phyloP scores from a whole-genome alignment of 148 eudicot species.

The Vaccinium myrtillus region DNA sequence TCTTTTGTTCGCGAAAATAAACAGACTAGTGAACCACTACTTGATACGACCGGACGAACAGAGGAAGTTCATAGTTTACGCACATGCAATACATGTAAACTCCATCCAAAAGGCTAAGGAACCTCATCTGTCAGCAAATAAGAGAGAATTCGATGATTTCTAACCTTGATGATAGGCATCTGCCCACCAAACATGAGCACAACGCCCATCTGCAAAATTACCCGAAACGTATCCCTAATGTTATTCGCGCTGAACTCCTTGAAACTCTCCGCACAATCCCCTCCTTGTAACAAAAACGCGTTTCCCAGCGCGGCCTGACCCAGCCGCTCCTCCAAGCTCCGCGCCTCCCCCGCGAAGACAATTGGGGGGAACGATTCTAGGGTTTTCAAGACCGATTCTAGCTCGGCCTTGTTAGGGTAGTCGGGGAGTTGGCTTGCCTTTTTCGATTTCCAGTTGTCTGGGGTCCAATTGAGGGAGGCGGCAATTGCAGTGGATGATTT shows the following conservation, averaged over 20 bases:
- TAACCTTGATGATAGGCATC: constrained; percentile 75
- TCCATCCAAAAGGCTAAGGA: no score
- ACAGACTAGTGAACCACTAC: no score
- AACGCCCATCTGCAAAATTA: constrained; percentile 71
- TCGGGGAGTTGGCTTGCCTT: constrained; percentile 59
- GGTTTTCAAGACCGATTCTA: constrained; percentile 49
- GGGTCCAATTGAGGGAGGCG: constrained; percentile 37
- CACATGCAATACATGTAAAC: no score
- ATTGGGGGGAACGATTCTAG: constrained; percentile 63
- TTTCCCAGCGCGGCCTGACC: constrained; percentile 68
- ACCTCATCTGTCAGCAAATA: no score
- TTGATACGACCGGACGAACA: no score
- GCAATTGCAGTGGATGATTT: constrained; percentile 17
- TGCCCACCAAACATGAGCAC: constrained; percentile 82
- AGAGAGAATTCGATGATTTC: no score
- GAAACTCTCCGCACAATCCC: constrained; percentile 84
- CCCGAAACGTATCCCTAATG: constrained; percentile 71
- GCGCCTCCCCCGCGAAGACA: constrained; percentile 68
- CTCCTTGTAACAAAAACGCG: constrained; percentile 67
- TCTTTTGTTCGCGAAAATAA: no score
- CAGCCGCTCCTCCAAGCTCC: constrained; percentile 58
- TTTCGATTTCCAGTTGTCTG: constrained; percentile 55
- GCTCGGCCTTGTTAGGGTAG: constrained; percentile 43
- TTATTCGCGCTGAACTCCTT: constrained; percentile 72
- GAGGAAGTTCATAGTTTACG: no score